Evolutionary conservation across 1,139 yeast genomes (phyloP).

Genomic region (Saccharomyces pastorianus): DNA sequence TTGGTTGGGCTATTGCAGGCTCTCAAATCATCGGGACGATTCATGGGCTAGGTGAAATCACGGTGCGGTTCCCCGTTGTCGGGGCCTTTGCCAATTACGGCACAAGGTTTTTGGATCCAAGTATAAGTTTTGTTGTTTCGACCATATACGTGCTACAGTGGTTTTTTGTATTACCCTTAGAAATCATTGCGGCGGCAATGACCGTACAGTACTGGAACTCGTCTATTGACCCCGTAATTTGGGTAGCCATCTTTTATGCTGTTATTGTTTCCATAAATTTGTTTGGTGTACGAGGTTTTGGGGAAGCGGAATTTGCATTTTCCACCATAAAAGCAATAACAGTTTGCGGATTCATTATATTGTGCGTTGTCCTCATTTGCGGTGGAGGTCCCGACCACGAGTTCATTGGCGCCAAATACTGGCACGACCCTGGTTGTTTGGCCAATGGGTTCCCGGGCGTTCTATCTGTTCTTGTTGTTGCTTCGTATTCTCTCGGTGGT

Average conservation of each 20-base stretch:
- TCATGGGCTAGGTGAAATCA: conserved; percentile 61
- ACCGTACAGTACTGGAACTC: conserved; percentile 55
- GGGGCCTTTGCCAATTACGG: conserved; percentile 67
- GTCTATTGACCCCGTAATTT: conserved; percentile 24
- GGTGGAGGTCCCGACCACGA: conserved; percentile 61
- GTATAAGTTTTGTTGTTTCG: conserved; percentile 70
- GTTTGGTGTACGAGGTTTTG: conserved; percentile 59
- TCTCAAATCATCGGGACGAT: conserved; percentile 55
- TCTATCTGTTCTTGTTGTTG: conserved; percentile 69
- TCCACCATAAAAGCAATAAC: conserved; percentile 55
- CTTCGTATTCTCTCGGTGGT: conserved; percentile 80
- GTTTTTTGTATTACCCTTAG: conserved; percentile 62
- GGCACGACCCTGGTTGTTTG: conserved; percentile 64
- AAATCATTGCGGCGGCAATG: conserved; percentile 62
- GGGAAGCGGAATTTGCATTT: conserved; percentile 58
- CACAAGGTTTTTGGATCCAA: conserved; percentile 56
- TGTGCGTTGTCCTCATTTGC: conserved; percentile 58
- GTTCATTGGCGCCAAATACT: conserved; percentile 50
- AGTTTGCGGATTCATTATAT: conserved; percentile 55
- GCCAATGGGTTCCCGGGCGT: conserved; percentile 69
- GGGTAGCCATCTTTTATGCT: conserved; percentile 52
- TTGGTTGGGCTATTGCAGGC: conserved; percentile 47
- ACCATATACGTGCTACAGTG: conserved; percentile 66
- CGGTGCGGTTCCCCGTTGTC: conserved; percentile 58
- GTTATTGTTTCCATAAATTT: conserved; percentile 49